A percentile compares a stretch with the other conserved stretches of the same genome.
phyloP scores from a whole-genome alignment of 768 basidiomycete species.

The Lactifluus piperatus region DNA sequence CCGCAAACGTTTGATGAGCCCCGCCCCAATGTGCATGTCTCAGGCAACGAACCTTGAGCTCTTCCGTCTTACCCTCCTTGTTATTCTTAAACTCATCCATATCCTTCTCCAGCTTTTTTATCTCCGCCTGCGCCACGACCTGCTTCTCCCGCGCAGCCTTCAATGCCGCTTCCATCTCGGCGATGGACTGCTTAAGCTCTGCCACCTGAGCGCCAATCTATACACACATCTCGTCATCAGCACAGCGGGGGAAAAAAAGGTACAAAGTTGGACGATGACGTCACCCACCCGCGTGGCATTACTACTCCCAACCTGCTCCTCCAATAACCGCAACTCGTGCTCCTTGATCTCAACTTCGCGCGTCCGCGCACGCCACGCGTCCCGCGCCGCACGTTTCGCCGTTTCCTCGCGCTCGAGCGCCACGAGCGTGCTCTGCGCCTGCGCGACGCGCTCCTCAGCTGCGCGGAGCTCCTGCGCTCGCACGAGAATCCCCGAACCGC shows the following conservation, averaged over 20 bases:
- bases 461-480: conserved; percentile 76
- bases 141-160: conserved; percentile 68
- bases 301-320: conserved; percentile 80
- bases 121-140: conserved; percentile 63
- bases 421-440: conserved; percentile 39
- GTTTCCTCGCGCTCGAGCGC: conserved; percentile 49
- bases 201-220: conserved; percentile 81
- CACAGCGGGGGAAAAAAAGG: no score
- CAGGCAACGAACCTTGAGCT: conserved; percentile 69
- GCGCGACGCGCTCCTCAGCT: conserved; percentile 49
- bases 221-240: neutral
- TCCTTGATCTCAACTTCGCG: conserved; percentile 81
- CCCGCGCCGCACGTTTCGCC: conserved; percentile 41
- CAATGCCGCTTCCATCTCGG: conserved; percentile 47
- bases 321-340: conserved; percentile 75
- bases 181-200: conserved; percentile 54
- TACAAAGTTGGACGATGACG: conserved; percentile 26
- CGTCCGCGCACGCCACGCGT: conserved; percentile 49
- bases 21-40: neutral
- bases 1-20: neutral
- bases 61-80: conserved; percentile 92
- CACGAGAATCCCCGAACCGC: conserved; percentile 60
- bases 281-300: conserved; percentile 86
- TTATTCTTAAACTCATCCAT: conserved; percentile 99
- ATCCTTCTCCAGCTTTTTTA: conserved; percentile 85